These are phyloP conservation scores for Blastobotrys terrestris DNA, from an alignment of 805 yeast species.

Conservation along the genomic window DNA sequence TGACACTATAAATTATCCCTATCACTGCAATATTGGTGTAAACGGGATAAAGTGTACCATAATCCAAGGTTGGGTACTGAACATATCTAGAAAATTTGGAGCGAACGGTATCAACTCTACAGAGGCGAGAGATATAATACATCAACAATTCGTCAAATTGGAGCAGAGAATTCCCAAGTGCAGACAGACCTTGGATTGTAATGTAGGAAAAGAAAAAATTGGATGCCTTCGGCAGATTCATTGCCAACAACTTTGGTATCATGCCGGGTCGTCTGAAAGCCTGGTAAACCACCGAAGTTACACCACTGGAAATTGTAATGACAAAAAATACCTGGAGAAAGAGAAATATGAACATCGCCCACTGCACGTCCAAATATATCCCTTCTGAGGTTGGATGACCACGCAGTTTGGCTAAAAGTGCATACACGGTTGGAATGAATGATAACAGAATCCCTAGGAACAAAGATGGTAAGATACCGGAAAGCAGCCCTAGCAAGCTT, in stretches of 20 bases:
- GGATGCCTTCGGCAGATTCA: constrained; percentile 78
- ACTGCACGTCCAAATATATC: constrained; percentile 64
- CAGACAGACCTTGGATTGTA: constrained; percentile 66
- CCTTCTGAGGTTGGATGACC: constrained; percentile 57
- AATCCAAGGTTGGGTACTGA: constrained; percentile 43
- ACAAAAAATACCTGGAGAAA: constrained; percentile 81
- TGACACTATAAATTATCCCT: constrained; percentile 68
- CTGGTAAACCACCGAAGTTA: constrained; percentile 55
- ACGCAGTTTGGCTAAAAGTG: constrained; percentile 47
- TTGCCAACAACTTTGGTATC: constrained; percentile 64
- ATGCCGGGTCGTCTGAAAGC: constrained; percentile 64
- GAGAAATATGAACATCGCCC: constrained; percentile 70
- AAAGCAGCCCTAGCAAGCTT: constrained; percentile 44
- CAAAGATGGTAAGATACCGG: constrained; percentile 63
- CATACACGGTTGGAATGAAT: constrained; percentile 51
- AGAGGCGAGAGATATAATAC: constrained; percentile 29
- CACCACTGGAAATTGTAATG: constrained; percentile 77
- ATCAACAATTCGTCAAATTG: constrained; percentile 47
- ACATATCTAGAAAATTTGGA: constrained; percentile 42
- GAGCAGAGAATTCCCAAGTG: constrained; percentile 65
- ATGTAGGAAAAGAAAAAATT: constrained; percentile 78
- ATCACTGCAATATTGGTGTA: constrained; percentile 74
- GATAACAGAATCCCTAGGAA: constrained; percentile 59
- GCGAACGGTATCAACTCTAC: constrained; percentile 48
- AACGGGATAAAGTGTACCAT: constrained; percentile 78